Conservation (phyloP, 2,329 filamentous ascomycete species). For the Arthroderma sp. region DNA sequence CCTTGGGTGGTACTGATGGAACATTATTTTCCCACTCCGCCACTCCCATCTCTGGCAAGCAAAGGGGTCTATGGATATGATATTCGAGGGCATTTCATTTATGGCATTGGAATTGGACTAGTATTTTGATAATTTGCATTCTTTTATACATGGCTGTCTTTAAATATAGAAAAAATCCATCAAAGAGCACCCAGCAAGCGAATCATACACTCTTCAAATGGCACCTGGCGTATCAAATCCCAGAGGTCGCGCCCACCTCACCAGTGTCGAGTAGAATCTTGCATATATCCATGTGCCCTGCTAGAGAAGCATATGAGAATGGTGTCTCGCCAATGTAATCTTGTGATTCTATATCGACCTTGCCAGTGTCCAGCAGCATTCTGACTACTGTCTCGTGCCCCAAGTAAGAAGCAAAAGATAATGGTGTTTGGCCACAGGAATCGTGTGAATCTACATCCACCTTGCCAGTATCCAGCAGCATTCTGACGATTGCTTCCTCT, state of each 20-base stretch:
- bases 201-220: too few species aligned
- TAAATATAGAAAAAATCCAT: too few species aligned
- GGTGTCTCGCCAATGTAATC: not conserved
- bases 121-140: too few species aligned
- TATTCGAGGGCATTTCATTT: too few species aligned
- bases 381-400: not conserved
- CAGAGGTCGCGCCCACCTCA: not conserved
- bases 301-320: not conserved
- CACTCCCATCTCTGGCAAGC: too few species aligned
- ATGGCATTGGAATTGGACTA: too few species aligned
- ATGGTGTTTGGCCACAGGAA: not conserved
- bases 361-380: not conserved
- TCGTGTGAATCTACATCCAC: not conserved
- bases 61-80: too few species aligned
- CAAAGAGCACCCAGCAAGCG: too few species aligned
- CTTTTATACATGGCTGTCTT: too few species aligned
- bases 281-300: not conserved
- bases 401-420: not conserved
- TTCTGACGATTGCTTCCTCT: not conserved
- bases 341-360: conserved; percentile 4
- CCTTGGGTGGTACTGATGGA: too few species aligned
- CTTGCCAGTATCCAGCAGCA: conserved; percentile 1
- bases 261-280: not conserved
- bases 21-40: too few species aligned
- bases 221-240: too few species aligned